Percentiles rank a stretch among this genome's conserved stretches.
phyloP scores from a whole-genome alignment of 129 eudicot species.

The Lactuca saligna region DNA sequence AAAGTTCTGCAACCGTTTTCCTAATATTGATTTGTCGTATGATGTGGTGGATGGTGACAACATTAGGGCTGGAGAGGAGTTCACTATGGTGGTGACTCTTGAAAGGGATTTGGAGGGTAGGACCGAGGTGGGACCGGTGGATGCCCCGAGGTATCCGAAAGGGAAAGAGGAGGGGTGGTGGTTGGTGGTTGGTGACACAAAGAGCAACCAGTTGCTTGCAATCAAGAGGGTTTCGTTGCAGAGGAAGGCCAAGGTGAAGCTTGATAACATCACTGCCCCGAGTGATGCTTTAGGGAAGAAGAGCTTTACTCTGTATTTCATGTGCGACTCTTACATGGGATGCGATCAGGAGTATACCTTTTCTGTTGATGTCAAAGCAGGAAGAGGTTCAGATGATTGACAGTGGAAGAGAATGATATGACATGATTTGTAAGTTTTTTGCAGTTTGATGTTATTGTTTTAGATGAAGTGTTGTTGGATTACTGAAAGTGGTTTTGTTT shows the following conservation, averaged over 20 bases:
- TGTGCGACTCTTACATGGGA: constrained; percentile 93
- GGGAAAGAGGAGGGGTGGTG: constrained; percentile 94
- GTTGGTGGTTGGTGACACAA: constrained; percentile 83
- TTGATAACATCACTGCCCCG: constrained; percentile 65
- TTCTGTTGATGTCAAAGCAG: constrained; percentile 59
- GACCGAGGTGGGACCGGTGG: constrained; percentile 79
- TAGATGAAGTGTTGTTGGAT: background rate
- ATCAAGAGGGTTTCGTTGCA: constrained; percentile 76
- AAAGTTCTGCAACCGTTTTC: constrained; percentile 73
- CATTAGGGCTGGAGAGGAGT: constrained; percentile 56
- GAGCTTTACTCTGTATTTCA: constrained; percentile 63
- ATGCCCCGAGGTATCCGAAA: constrained; percentile 75
- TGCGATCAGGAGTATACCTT: constrained; percentile 90
- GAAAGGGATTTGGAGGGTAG: constrained; percentile 78
- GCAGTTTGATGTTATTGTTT: background rate
- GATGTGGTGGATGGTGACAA: constrained; percentile 59
- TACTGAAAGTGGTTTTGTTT: background rate
- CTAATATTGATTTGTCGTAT: constrained; percentile 71
- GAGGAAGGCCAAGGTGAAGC: constrained; percentile 68
- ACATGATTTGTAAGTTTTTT: constrained; percentile 16
- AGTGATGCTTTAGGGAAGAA: constrained; percentile 56
- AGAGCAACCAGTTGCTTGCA: constrained; percentile 75
- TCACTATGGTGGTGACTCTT: constrained; percentile 60
- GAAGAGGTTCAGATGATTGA: constrained; percentile 40
- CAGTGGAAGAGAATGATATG: constrained; percentile 37